Evolutionary conservation across 2,329 filamentous ascomycete genomes (phyloP).

Genomic region (Coleophoma crateriformis): DNA sequence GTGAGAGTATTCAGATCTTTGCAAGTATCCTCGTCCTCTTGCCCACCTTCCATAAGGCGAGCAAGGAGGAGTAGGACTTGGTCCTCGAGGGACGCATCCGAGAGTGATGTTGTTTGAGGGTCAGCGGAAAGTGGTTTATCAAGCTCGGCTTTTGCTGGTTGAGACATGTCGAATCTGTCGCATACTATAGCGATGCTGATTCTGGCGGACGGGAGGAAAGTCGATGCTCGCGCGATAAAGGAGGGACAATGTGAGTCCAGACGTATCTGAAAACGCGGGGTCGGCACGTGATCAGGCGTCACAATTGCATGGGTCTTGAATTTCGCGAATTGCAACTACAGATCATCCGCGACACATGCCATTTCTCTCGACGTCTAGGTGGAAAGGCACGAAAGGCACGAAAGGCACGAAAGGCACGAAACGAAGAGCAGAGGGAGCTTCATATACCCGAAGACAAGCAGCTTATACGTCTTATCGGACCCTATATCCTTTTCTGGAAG

Average conservation of each 20-base stretch:
- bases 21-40: conserved; percentile 71
- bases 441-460: too few species aligned
- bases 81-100: conserved; percentile 23
- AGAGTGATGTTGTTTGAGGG: conserved; percentile 1
- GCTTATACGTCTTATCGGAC: too few species aligned
- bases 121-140: conserved; percentile 9
- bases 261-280: background rate
- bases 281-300: background rate
- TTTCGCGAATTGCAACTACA: too few species aligned
- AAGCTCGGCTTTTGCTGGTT: conserved; percentile 1
- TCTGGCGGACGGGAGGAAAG: background rate
- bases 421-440: too few species aligned
- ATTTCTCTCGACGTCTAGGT: too few species aligned
- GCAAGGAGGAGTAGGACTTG: conserved; percentile 56
- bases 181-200: background rate
- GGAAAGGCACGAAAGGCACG: too few species aligned
- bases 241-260: too few species aligned
- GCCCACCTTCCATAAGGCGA: conserved; percentile 83
- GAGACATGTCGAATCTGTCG: background rate
- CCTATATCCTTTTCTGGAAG: too few species aligned
- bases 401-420: too few species aligned
- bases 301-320: background rate
- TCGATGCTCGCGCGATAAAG: background rate
- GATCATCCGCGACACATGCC: too few species aligned
- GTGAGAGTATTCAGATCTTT: conserved; percentile 52